These are phyloP conservation scores for Jamesozyma jinghongensis DNA, from an alignment of 805 yeast genomes.

Conservation along the genomic window DNA sequence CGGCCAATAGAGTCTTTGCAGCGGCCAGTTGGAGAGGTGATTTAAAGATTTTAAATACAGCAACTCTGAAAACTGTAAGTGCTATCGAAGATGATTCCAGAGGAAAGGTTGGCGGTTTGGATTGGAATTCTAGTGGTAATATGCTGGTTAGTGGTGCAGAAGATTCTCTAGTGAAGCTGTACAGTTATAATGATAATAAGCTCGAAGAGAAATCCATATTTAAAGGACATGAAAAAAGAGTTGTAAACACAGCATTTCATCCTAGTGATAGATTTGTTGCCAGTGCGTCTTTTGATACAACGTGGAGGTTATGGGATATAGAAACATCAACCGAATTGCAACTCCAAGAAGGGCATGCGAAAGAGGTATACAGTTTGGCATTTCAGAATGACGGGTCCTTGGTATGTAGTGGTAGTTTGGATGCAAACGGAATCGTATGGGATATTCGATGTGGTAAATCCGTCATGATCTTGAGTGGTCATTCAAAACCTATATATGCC, in stretches of 20 bases:
- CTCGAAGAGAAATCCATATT: conserved; percentile 19
- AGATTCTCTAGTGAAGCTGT: conserved; percentile 35
- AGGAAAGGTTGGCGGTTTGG: conserved; percentile 64
- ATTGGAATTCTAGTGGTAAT: conserved; percentile 42
- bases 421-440: conserved; percentile 69
- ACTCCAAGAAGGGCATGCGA: conserved; percentile 80
- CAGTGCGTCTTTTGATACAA: conserved; percentile 70
- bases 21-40: conserved; percentile 83
- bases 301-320: conserved; percentile 87
- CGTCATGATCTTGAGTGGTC: conserved; percentile 52
- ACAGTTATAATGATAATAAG: conserved; percentile 18
- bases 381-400: conserved; percentile 75
- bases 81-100: conserved; percentile 27
- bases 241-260: conserved; percentile 54
- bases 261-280: conserved; percentile 51
- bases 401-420: conserved; percentile 68
- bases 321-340: conserved; percentile 40
- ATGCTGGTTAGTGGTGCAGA: conserved; percentile 38
- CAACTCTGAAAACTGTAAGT: conserved; percentile 28
- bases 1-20: conserved; percentile 32
- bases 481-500: conserved; percentile 60
- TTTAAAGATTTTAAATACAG: conserved; percentile 39
- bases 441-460: conserved; percentile 73
- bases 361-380: conserved; percentile 52
- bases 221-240: conserved; percentile 46